phyloP scores from a whole-genome alignment of 1,139 yeast species.

The Scheffersomyces insectosa region DNA sequence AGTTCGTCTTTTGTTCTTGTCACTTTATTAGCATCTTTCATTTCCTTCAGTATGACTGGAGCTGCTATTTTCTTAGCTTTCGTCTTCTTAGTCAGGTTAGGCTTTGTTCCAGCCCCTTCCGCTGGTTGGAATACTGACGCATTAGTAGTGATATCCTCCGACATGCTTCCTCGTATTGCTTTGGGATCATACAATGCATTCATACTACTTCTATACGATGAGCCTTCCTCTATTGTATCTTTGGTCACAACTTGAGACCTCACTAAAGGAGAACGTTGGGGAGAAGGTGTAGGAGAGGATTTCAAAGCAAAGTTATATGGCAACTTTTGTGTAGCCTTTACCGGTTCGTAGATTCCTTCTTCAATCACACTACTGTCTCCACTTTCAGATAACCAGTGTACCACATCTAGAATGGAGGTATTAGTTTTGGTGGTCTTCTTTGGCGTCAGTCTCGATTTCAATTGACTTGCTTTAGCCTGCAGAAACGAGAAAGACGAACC shows the following conservation, averaged over 20 bases:
- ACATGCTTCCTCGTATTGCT: too few species aligned
- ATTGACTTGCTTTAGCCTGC: constrained; percentile 2
- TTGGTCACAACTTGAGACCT: too few species aligned
- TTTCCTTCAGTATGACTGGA: constrained; percentile 20
- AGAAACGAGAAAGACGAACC: constrained; percentile 14
- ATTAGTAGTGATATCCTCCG: too few species aligned
- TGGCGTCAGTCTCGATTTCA: background rate
- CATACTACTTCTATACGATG: too few species aligned
- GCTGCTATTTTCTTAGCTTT: too few species aligned
- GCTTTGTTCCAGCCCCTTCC: too few species aligned
- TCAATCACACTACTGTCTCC: constrained; percentile 6
- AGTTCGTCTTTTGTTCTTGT: constrained; percentile 52
- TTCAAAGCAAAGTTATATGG: constrained; percentile 1
- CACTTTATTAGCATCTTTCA: constrained; percentile 52
- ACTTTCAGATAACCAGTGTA: constrained; percentile 29
- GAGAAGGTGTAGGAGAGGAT: constrained; percentile 6
- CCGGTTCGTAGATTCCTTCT: too few species aligned
- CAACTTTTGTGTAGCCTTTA: too few species aligned
- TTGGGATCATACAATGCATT: too few species aligned
- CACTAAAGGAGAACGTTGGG: background rate
- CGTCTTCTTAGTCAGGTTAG: too few species aligned
- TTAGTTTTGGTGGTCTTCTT: background rate
- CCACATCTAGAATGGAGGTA: constrained; percentile 17
- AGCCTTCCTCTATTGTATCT: too few species aligned
- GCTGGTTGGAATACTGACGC: too few species aligned